phyloP scores from a whole-genome alignment of 306 rosid genomes.

The Biancaea sappan region DNA sequence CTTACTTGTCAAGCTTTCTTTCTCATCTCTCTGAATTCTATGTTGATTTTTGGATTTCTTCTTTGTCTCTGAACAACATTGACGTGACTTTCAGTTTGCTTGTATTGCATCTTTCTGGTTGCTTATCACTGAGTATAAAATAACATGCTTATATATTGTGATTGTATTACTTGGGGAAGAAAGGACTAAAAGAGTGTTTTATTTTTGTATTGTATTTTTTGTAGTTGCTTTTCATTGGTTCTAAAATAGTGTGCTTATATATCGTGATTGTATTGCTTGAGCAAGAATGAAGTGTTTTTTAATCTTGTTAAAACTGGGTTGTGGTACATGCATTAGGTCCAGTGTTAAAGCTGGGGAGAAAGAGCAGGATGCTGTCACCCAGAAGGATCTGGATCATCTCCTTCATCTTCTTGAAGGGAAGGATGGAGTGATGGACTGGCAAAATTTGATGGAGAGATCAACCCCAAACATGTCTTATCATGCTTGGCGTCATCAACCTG shows the following conservation, averaged over 20 bases:
- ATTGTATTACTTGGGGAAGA: constrained; percentile 18
- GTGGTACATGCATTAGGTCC: constrained; percentile 39
- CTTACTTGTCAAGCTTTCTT: background rate
- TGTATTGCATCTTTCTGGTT: constrained; percentile 5
- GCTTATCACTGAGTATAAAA: background rate
- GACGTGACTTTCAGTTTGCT: constrained; percentile 4
- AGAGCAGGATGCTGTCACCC: constrained; percentile 61
- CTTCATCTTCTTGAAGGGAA: constrained; percentile 75
- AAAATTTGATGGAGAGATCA: constrained; percentile 79
- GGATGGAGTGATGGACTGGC: constrained; percentile 85
- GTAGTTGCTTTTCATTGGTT: constrained; percentile 11
- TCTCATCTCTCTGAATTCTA: background rate
- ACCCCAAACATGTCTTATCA: constrained; percentile 78
- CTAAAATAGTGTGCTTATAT: background rate
- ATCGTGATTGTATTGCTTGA: constrained; percentile 12
- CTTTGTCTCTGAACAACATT: constrained; percentile 5
- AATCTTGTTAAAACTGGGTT: constrained; percentile 38
- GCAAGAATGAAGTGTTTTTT: constrained; percentile 18
- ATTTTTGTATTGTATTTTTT: constrained; percentile 20
- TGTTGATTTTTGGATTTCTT: background rate
- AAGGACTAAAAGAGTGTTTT: background rate
- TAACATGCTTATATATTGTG: background rate
- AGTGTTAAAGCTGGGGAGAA: constrained; percentile 46
- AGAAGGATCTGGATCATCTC: constrained; percentile 81
- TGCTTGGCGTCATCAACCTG: constrained; percentile 98